Base-by-base conservation (phyloP, 2,329 filamentous ascomycete genomes). In the Colletotrichum sp. region DNA sequence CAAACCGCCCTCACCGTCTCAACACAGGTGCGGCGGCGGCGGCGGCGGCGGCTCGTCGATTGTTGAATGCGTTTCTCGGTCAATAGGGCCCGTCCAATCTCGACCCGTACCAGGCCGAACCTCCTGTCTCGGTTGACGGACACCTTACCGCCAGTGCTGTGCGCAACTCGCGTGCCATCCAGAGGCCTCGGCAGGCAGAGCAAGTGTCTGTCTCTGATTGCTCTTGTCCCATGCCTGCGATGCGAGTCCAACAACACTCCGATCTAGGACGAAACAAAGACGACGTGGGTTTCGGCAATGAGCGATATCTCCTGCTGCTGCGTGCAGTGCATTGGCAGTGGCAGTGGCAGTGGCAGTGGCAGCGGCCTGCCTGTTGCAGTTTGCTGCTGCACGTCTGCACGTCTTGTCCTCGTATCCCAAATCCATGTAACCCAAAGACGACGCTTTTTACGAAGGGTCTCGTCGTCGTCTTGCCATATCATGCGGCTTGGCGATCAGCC, bases 331-430 rank as follows among this genome's bases (percentile, higher is more conserved):
- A 25, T 25, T 44, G 19, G 39, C 36, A 44, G 36, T 44, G 8
- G 16, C 36, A 39, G 39, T 44, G 19, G 39, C 36, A 44, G 36
- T 44, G 8, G 16, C 36, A 44, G 39, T 44, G 19, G 39, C 39
- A 44, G 22, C 28, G 22, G 59, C 13, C 30, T 34, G 32, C 52
- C 55, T 60, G 25, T 39, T 63, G 69, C 39, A 72, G 61, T 44
- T 57, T 72, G 63, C 72, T 75, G 69, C 72, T 68, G 69, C 64
- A 73, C 5, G 39, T 48, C 57, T 65, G 64, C 70, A 75, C 65
- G 73, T 73, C 44, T 69, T 28, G 73, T 59, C 64, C 73, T 75
- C 73, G 73, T 75, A 75, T 75, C 70, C 39, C 59, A 28, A 48
- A 27, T 75, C 70, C 64, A 68, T 68, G 70, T 64, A 68, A 72